Percentiles rank a stretch among this genome's conserved stretches.
Conservation (phyloP, 2,329 filamentous ascomycete genomes). For the Samsoniella hepiali region DNA sequence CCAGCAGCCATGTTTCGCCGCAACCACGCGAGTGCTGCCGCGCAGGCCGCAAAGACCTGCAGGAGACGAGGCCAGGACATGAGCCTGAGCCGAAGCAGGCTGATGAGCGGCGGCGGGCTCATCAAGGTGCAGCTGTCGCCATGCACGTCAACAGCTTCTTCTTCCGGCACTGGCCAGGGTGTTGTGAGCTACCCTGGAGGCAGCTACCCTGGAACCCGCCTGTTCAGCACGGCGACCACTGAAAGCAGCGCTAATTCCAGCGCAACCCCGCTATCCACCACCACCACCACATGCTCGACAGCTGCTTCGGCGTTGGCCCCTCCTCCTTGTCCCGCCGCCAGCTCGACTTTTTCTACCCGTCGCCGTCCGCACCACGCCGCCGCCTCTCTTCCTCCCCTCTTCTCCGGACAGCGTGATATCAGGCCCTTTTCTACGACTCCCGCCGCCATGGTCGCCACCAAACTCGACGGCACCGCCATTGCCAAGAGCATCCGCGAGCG, state of each 20-base stretch:
- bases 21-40: constrained; percentile 14
- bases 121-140: constrained; percentile 1
- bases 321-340: constrained; percentile 4
- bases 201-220: background rate
- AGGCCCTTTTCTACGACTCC: constrained; percentile 46
- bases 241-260: background rate
- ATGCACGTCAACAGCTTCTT: background rate
- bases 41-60: background rate
- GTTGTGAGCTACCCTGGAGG: background rate
- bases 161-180: background rate
- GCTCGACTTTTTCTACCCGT: constrained; percentile 12
- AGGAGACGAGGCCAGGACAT: background rate
- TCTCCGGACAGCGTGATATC: constrained; percentile 15
- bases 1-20: constrained; percentile 10
- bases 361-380: background rate
- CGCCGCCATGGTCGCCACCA: constrained; percentile 75
- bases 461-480: constrained; percentile 94
- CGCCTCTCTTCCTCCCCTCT: background rate
- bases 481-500: constrained; percentile 86
- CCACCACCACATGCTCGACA: background rate
- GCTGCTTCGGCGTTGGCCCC: background rate
- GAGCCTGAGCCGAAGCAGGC: background rate
- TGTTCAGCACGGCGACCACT: background rate
- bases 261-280: constrained; percentile 4
- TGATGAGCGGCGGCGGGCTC: background rate